Evolutionary conservation across 2,329 filamentous ascomycete species (phyloP).

Genomic region (Alternaria sp.): DNA sequence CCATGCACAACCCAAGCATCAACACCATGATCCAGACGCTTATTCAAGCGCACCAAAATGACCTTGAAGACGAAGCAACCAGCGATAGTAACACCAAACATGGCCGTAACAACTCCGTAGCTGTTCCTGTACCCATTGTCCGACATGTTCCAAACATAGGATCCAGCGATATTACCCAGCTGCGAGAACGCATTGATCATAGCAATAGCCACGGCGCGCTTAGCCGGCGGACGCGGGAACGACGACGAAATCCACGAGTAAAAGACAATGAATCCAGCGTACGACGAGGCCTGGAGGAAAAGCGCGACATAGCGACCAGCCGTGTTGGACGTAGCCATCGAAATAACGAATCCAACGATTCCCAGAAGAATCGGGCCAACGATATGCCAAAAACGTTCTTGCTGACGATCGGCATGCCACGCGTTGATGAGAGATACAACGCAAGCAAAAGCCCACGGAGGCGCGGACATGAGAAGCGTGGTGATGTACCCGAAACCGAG

Average conservation of each 20-base stretch:
- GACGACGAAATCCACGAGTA: constrained; percentile 50
- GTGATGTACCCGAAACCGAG: constrained; percentile 51
- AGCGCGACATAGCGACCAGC: constrained; percentile 47
- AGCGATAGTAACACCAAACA: constrained; percentile 67
- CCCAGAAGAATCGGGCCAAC: constrained; percentile 56
- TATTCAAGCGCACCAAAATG: constrained; percentile 42
- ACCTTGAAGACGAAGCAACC: constrained; percentile 56
- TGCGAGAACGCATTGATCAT: constrained; percentile 64
- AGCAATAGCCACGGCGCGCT: constrained; percentile 68
- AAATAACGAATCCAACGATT: constrained; percentile 56
- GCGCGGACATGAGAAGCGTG: constrained; percentile 55
- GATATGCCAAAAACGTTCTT: constrained; percentile 63
- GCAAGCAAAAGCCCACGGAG: constrained; percentile 60
- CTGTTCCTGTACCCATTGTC: constrained; percentile 70
- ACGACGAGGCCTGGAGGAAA: constrained; percentile 53
- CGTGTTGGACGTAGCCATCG: constrained; percentile 43
- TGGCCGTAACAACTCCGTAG: constrained; percentile 70
- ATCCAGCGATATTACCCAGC: constrained; percentile 60
- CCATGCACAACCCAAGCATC: constrained; percentile 40
- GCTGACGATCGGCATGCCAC: constrained; percentile 61
- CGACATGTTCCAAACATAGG: constrained; percentile 68
- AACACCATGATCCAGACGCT: constrained; percentile 45
- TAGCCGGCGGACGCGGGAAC: constrained; percentile 65
- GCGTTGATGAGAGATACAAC: constrained; percentile 59
- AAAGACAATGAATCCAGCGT: constrained; percentile 51